Conservation (phyloP, 331 rosid genomes). For the Quercus tomentella region DNA sequence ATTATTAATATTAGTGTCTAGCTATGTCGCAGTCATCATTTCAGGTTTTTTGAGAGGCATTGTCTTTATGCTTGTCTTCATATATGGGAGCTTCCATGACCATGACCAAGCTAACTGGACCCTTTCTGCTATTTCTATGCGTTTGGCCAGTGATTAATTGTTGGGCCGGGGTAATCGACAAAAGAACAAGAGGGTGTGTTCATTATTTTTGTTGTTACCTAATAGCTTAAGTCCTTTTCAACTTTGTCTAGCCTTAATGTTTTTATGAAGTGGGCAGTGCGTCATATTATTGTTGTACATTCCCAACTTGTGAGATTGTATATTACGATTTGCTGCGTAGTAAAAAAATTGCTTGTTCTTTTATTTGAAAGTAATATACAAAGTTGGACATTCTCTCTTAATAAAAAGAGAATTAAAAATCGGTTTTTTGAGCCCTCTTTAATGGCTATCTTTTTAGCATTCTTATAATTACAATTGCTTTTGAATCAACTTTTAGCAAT, state of each 20-base stretch:
- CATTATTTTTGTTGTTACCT: conserved; percentile 12
- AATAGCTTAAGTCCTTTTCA: conserved; percentile 35
- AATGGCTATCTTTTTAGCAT: too few relatives aligned
- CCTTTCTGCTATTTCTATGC: conserved; percentile 22
- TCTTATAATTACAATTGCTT: too few relatives aligned
- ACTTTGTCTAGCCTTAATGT: conserved; percentile 14
- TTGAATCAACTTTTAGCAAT: too few relatives aligned
- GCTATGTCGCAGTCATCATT: background rate
- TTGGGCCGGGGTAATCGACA: background rate
- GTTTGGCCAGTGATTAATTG: background rate
- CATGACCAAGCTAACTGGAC: conserved; percentile 1
- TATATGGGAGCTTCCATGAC: conserved; percentile 2
- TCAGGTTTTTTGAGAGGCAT: conserved; percentile 15
- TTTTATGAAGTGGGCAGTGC: background rate
- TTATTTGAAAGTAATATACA: too few relatives aligned
- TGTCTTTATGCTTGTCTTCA: conserved; percentile 7
- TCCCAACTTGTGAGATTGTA: conserved; percentile 1
- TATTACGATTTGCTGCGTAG: background rate
- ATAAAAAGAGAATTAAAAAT: too few relatives aligned
- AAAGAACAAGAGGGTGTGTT: conserved; percentile 1
- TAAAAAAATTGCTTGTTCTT: too few relatives aligned
- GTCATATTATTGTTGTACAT: background rate
- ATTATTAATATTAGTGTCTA: background rate
- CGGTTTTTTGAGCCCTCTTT: too few relatives aligned
- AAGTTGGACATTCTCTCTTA: too few relatives aligned